These are phyloP conservation scores for Xylariaceae sp. DNA, from an alignment of 2,329 filamentous ascomycete species.

Conservation along the genomic window DNA sequence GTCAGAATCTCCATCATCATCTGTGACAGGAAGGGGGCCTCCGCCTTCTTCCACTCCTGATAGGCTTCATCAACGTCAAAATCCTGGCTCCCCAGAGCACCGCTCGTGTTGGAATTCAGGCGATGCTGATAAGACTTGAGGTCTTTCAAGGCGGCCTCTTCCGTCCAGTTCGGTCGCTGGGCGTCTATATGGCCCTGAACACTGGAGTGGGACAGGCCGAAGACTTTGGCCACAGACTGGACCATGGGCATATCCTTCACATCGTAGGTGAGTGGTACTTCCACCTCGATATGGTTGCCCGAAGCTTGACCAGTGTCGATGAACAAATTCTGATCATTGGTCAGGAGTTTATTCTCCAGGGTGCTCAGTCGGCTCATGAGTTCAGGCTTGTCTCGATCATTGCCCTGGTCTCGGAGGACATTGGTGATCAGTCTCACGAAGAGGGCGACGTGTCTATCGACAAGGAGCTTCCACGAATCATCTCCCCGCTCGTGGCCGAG, in stretches of 20 bases:
- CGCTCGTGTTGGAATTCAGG: slow-evolving; percentile 70
- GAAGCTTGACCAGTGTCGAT: slow-evolving; percentile 52
- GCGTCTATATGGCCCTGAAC: slow-evolving; percentile 83
- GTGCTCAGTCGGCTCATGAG: slow-evolving; percentile 69
- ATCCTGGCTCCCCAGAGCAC: slow-evolving; percentile 72
- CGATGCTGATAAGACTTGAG: slow-evolving; percentile 90
- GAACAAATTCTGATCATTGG: slow-evolving; percentile 85
- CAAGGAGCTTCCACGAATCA: slow-evolving; percentile 83
- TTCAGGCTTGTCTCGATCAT: slow-evolving; percentile 78
- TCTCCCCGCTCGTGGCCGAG: slow-evolving; percentile 67
- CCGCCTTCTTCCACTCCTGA: slow-evolving; percentile 83
- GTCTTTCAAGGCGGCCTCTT: slow-evolving; percentile 82
- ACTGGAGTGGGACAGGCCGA: slow-evolving; percentile 69
- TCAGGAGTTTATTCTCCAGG: slow-evolving; percentile 87
- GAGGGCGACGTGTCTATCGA: slow-evolving; percentile 88
- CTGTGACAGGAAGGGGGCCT: slow-evolving; percentile 77
- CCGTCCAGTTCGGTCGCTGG: slow-evolving; percentile 76
- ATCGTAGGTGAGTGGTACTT: slow-evolving; percentile 78
- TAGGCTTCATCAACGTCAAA: slow-evolving; percentile 88
- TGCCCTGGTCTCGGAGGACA: slow-evolving; percentile 75
- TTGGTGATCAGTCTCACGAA: slow-evolving; percentile 82
- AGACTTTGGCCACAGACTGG: slow-evolving; percentile 77
- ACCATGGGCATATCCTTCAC: slow-evolving; percentile 97
- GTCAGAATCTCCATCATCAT: slow-evolving; percentile 90
- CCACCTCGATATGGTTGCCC: slow-evolving; percentile 67